Conservation (phyloP, 73 alveolate genomes). For the Urostyla sp. region DNA sequence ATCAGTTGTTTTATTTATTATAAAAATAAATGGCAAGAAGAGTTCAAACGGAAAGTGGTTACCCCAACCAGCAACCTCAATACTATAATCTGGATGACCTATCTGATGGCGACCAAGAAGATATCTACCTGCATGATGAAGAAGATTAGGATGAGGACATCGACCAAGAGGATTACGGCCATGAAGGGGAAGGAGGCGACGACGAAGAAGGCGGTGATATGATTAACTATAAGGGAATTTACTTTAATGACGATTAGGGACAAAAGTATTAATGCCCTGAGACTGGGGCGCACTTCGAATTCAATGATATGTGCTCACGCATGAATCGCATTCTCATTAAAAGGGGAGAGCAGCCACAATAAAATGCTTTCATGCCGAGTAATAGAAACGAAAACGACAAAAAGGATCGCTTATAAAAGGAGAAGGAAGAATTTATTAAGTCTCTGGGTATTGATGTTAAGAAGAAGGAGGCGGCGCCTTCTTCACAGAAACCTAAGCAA, state of each 20-base stretch:
- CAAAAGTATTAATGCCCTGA: conserved; percentile 50
- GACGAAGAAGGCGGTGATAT: conserved; percentile 31
- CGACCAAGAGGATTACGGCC: not conserved
- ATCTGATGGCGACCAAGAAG: conserved; percentile 11
- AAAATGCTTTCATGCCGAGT: too few species aligned
- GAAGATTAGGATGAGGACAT: not conserved
- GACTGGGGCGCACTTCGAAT: conserved; percentile 65
- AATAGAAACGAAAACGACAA: not conserved
- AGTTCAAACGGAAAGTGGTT: conserved; percentile 41
- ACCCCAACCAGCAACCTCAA: too few species aligned
- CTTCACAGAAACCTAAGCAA: too few species aligned
- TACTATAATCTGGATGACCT: conserved; percentile 27
- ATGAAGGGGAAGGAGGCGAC: conserved; percentile 2
- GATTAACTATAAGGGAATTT: conserved; percentile 60
- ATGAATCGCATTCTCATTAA: not conserved
- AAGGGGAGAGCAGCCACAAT: not conserved
- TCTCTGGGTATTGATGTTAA: conserved; percentile 11
- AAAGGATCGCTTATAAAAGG: conserved; percentile 1
- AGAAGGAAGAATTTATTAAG: conserved; percentile 34
- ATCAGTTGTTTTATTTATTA: too few species aligned
- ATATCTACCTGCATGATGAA: conserved; percentile 14
- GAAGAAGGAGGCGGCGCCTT: too few species aligned
- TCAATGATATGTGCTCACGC: conserved; percentile 48
- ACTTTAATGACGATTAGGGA: conserved; percentile 56
- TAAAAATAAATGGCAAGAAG: conserved; percentile 36